These are phyloP conservation scores for Citrus australasica DNA, from an alignment of 345 rosid genomes.

Conservation along the genomic window DNA sequence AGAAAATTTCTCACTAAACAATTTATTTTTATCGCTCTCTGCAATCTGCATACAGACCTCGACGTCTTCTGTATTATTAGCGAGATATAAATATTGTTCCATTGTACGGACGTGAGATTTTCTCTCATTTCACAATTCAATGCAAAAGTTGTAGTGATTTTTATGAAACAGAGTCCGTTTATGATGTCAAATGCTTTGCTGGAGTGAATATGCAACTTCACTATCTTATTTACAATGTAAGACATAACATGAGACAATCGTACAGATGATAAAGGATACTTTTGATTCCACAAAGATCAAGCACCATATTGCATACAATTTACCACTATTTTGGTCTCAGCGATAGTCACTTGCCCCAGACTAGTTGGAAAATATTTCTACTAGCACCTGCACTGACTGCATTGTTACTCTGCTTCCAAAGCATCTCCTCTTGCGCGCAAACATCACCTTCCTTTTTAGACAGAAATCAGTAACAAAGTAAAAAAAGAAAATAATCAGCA, in stretches of 20 bases:
- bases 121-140: neutral
- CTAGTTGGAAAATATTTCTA: slow-evolving; percentile 52
- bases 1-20: neutral
- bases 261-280: slow-evolving; percentile 1
- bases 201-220: neutral
- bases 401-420: slow-evolving; percentile 53
- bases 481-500: neutral
- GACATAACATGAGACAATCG: neutral
- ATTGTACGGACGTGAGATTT: neutral
- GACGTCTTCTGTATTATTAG: neutral
- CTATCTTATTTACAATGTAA: neutral
- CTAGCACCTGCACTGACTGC: slow-evolving; percentile 49
- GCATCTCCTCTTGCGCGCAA: slow-evolving; percentile 66
- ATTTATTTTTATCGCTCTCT: too few relatives aligned
- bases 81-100: neutral
- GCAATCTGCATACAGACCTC: neutral
- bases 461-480: neutral
- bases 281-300: slow-evolving; percentile 5
- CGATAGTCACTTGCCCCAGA: slow-evolving; percentile 44
- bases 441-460: slow-evolving; percentile 53
- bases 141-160: neutral
- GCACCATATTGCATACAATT: neutral
- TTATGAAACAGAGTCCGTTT: neutral
- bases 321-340: neutral
- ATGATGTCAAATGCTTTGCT: neutral